Evolutionary conservation across 345 rosid genomes (phyloP), one percentile per base, ranked within the genome.

Genomic region (Geranium rotundifolium): DNA sequence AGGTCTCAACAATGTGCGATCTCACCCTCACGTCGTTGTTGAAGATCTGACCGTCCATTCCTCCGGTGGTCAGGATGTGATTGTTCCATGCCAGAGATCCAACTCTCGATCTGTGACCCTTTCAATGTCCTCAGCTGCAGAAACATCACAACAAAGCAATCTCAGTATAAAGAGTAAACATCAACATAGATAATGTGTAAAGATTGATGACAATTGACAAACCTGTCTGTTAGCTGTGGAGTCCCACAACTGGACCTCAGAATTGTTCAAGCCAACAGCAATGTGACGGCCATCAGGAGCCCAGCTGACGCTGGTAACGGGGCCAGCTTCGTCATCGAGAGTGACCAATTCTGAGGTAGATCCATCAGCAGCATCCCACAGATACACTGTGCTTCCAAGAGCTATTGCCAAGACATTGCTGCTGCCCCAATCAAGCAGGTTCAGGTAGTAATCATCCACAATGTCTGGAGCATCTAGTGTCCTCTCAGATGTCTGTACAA

Each of bases 171-270:
- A 15, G 52, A 19, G 0, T 17, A 23, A 57, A 29, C 17, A 57
- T 27, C 14, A 57, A 16, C 14, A 60, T 4, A 29, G 5, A 4
- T 6, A 27, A 6, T 17, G 17, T 18, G 19, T 10, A 16, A 41
- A 61, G 19, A 61, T 15, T 9, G 5, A 16, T 17, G 19, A 34
- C 55, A 65, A 39, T 20, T 52, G 9, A 41, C 49, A 64, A 59
- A 70, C 79, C 79, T 67, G 77, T 63, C 57, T 37, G 29, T 74
- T 71, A 50, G 79, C 50, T 60, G 71, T 34, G 19, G 63, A 73
- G 67, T 84, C 89, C 82, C 82, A 75, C 23, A 84, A n/a, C 37
- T 77, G 84, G 15, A 84, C 84, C 27, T 79, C 74, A 19, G 81
- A 79, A 67, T 81, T 79, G 65, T 79, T 73, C 54, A 79, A 63